Base-by-base conservation (phyloP, 371 early-diverging fungal species). In the Blakeslea trispora region DNA sequence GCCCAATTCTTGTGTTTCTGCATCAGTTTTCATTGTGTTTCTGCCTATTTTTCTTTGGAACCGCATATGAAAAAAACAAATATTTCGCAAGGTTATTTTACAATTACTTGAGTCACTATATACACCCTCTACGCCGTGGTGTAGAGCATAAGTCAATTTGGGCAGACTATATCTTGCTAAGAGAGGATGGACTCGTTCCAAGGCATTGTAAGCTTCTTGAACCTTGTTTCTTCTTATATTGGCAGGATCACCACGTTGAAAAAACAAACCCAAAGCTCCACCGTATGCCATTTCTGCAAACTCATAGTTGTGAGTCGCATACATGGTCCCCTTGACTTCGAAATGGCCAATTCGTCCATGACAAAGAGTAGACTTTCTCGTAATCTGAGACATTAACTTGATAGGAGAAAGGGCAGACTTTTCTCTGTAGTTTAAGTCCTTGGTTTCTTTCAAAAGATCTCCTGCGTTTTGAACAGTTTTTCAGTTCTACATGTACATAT, bases 351-450 rank as follows among this genome's bases (percentile, higher is more conserved):
- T 50, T 19, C 44, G 2, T 8, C 50, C 50, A 10, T 13, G 32
- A 11, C 18, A 6, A 10, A 45, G 1, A 24, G 50, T n/a, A 0
- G 21, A 19, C 24, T 45, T 57, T 44, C 45, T 18, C 8, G 50
- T 50, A 11, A 50, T 57, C 37, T 50, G 50, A 35, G 50, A 32
- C n/a, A 24, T 34, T n/a, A 57, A n/a, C 37, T 57, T 57, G 1
- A 57, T 23, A 7, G 57, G 57, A 1, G 50, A 43, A 10, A 57
- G 19, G 17, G 22, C 9, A 9, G 50, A 43, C 15, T 22, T 43
- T 35, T 57, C 50, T 5, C 57, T 19, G 19, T 57, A 50, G 19
- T 57, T 57, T 9, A 57, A n/a, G n/a, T n/a, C n/a, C n/a, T n/a
- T n/a, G n/a, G n/a, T n/a, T n/a, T n/a, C n/a, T n/a, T n/a, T n/a